phyloP scores from a whole-genome alignment of 257 asterid species.

The Marsdenia floribunda region DNA sequence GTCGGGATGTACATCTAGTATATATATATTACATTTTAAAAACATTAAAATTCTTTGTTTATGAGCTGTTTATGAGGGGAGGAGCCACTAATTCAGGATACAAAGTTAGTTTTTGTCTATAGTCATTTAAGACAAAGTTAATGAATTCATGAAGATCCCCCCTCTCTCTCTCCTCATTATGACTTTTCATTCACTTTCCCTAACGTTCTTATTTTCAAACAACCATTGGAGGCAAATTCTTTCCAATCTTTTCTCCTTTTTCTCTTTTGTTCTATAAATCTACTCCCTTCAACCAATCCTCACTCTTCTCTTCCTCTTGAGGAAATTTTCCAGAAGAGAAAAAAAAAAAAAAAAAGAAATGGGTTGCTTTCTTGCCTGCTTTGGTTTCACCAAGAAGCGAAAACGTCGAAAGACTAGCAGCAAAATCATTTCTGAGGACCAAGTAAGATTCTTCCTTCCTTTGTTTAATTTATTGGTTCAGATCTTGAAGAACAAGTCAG shows the following conservation, averaged over 20 bases:
- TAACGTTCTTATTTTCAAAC: slow-evolving; percentile 72
- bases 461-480: background rate
- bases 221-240: slow-evolving; percentile 34
- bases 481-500: background rate
- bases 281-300: background rate
- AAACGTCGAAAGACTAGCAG: slow-evolving; percentile 32
- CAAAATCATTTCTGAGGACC: slow-evolving; percentile 25
- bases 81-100: background rate
- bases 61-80: too few relatives aligned
- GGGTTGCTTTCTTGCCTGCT: slow-evolving; percentile 77
- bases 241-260: slow-evolving; percentile 10
- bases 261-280: slow-evolving; percentile 1
- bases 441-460: slow-evolving; percentile 23
- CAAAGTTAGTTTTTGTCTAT: slow-evolving; percentile 7
- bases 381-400: slow-evolving; percentile 45
- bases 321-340: slow-evolving; percentile 15
- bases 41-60: background rate
- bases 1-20: too few relatives aligned
- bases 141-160: slow-evolving; percentile 26
- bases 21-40: too few relatives aligned
- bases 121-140: background rate
- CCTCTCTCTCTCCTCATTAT: slow-evolving; percentile 22
- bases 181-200: slow-evolving; percentile 23
- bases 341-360: slow-evolving; percentile 28
- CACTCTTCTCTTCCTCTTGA: slow-evolving; percentile 14